These are phyloP conservation scores for Sclerotinia nivalis DNA, from an alignment of 2,329 filamentous ascomycete species.

Conservation along the genomic window DNA sequence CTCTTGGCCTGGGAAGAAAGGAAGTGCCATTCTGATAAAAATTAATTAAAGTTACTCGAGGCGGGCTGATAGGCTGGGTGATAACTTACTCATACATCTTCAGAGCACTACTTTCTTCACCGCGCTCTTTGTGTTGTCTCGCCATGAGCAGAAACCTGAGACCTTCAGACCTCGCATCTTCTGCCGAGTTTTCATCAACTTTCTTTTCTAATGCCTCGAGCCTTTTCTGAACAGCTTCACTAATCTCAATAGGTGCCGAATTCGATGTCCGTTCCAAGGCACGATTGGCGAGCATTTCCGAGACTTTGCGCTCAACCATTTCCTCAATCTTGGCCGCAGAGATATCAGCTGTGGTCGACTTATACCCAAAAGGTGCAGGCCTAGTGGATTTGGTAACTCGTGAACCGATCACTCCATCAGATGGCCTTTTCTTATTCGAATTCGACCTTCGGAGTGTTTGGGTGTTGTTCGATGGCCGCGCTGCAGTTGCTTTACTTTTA, in stretches of 20 bases:
- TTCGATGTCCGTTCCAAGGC: constrained; percentile 57
- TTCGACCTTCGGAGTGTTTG: constrained; percentile 40
- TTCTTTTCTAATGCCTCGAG: constrained; percentile 83
- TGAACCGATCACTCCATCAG: constrained; percentile 36
- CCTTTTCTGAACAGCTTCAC: constrained; percentile 75
- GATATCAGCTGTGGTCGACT: constrained; percentile 46
- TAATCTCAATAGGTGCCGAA: constrained; percentile 54
- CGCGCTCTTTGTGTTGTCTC: constrained; percentile 82
- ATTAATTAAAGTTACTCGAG: background rate
- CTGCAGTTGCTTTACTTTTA: constrained; percentile 53
- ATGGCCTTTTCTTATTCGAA: constrained; percentile 41
- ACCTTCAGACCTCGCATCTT: constrained; percentile 77
- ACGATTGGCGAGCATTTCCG: constrained; percentile 81
- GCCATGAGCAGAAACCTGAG: constrained; percentile 86
- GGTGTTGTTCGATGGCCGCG: constrained; percentile 36
- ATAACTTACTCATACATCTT: constrained; percentile 63
- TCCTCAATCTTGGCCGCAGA: constrained; percentile 80
- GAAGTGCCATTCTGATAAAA: constrained; percentile 65
- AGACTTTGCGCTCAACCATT: constrained; percentile 88
- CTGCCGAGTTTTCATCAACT: constrained; percentile 66
- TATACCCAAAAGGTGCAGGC: constrained; percentile 35
- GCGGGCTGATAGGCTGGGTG: background rate
- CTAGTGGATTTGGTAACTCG: constrained; percentile 54
- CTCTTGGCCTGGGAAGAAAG: constrained; percentile 81
- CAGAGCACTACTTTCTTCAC: constrained; percentile 75